Evolutionary conservation across 1,139 yeast species (phyloP).

Genomic region (Taphrina flavorubra): DNA sequence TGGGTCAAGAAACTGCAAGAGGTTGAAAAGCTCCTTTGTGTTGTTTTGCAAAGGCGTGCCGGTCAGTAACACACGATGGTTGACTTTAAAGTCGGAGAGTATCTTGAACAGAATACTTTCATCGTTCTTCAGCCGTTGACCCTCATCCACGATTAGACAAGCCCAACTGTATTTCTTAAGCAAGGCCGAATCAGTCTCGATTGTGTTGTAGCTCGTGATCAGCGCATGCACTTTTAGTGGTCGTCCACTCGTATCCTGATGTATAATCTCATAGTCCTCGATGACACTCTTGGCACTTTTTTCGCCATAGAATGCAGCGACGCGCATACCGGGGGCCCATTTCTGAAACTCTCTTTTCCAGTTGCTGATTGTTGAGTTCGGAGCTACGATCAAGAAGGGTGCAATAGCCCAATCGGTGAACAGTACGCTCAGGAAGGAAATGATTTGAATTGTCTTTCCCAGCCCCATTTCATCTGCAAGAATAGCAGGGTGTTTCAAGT

Average conservation of each 20-base stretch:
- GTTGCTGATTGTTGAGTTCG: slow-evolving; percentile 79
- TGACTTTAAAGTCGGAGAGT: slow-evolving; percentile 73
- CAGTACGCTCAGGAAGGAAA: slow-evolving; percentile 56
- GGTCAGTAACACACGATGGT: slow-evolving; percentile 77
- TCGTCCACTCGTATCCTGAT: slow-evolving; percentile 50
- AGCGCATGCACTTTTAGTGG: slow-evolving; percentile 73
- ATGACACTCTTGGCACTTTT: slow-evolving; percentile 74
- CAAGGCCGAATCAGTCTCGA: slow-evolving; percentile 73
- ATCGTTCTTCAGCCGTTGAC: slow-evolving; percentile 84
- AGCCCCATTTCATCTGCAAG: slow-evolving; percentile 98
- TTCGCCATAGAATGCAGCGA: slow-evolving; percentile 60
- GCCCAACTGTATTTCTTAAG: slow-evolving; percentile 75
- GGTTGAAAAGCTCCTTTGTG: slow-evolving; percentile 67
- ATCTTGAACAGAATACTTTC: slow-evolving; percentile 75
- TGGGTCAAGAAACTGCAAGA: slow-evolving; percentile 46
- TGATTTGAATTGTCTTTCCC: slow-evolving; percentile 93
- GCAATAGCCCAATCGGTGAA: slow-evolving; percentile 44
- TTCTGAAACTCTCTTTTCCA: slow-evolving; percentile 85
- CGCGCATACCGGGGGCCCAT: slow-evolving; percentile 79
- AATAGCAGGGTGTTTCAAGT: slow-evolving; percentile 64
- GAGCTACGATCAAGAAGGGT: slow-evolving; percentile 80
- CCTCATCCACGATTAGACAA: slow-evolving; percentile 88
- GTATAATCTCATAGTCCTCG: slow-evolving; percentile 68
- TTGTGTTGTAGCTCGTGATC: slow-evolving; percentile 78
- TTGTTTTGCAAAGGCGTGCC: slow-evolving; percentile 89